A percentile compares a stretch with the other conserved stretches of the same genome.
These are phyloP conservation scores for Pisolithus tinctorius DNA, from an alignment of 768 basidiomycete genomes.

Conservation along the genomic window DNA sequence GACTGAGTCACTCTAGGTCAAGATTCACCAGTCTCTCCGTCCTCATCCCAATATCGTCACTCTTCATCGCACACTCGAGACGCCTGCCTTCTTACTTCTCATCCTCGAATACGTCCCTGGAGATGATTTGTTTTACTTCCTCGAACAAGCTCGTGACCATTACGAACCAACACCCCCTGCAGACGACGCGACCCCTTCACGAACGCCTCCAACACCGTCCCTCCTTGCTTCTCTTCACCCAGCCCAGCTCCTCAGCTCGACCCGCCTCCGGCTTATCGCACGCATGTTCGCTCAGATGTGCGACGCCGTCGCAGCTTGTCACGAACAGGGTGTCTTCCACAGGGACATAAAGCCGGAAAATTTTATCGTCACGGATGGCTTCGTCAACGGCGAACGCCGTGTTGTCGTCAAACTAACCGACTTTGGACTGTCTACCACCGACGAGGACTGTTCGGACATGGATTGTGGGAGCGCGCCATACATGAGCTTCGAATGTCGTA, in stretches of 20 bases:
- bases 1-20: slow-evolving; percentile 48
- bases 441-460: slow-evolving; percentile 87
- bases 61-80: slow-evolving; percentile 89
- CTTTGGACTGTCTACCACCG: slow-evolving; percentile 91
- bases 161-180: slow-evolving; percentile 44
- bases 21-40: slow-evolving; percentile 89
- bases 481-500: slow-evolving; percentile 99
- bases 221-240: slow-evolving; percentile 80
- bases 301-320: slow-evolving; percentile 92
- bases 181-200: slow-evolving; percentile 31
- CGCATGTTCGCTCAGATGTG: slow-evolving; percentile 99
- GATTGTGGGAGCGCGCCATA: slow-evolving; percentile 98
- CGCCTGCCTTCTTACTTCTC: slow-evolving; percentile 83
- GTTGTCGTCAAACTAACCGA: slow-evolving; percentile 96
- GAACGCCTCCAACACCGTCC: slow-evolving; percentile 89
- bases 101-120: slow-evolving; percentile 95
- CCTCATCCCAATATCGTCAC: slow-evolving; percentile 93
- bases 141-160: slow-evolving; percentile 92
- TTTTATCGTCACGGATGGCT: slow-evolving; percentile 89
- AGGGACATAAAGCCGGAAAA: slow-evolving; percentile 99
- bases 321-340: slow-evolving; percentile 86
- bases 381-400: slow-evolving; percentile 64
- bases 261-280: slow-evolving; percentile 86
- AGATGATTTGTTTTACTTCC: slow-evolving; percentile 96
- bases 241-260: slow-evolving; percentile 75